Evolutionary conservation across 2,329 filamentous ascomycete species (phyloP).

Genomic region (Claviceps humidiphila): DNA sequence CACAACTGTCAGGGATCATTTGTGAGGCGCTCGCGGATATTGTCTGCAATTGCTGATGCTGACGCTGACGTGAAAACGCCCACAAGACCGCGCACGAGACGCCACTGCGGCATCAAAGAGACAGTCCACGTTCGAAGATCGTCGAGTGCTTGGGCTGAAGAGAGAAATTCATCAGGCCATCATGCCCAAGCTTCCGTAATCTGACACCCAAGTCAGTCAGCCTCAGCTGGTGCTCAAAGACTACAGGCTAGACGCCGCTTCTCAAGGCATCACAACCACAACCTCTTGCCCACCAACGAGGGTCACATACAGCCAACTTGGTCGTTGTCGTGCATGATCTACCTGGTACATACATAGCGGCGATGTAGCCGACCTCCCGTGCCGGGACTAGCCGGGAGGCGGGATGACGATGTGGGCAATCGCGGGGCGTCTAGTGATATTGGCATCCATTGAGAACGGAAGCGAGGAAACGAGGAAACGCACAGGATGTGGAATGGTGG

Average conservation of each 20-base stretch:
- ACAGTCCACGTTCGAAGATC: neutral
- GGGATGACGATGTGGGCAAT: too few relatives aligned
- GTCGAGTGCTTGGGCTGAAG: neutral
- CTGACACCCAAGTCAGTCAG: neutral
- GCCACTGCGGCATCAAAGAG: neutral
- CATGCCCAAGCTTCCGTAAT: neutral
- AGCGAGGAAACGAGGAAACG: too few relatives aligned
- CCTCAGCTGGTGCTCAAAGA: neutral
- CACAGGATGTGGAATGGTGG: too few relatives aligned
- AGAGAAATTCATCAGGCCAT: neutral
- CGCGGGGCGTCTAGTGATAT: too few relatives aligned
- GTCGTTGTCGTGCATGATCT: conserved; percentile 4
- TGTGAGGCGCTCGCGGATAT: neutral
- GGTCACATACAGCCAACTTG: conserved; percentile 10
- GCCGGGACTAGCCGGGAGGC: neutral
- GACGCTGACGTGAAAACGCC: neutral
- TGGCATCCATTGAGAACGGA: too few relatives aligned
- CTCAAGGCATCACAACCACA: conserved; percentile 2
- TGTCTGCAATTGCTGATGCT: neutral
- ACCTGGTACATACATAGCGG: neutral
- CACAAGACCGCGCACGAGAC: neutral
- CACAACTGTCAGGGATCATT: neutral
- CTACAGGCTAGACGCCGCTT: neutral
- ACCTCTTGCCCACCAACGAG: conserved; percentile 15
- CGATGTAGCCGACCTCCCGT: neutral